Evolutionary conservation across 2,329 filamentous ascomycete species (phyloP).

Genomic region (Aschersonia sp.): DNA sequence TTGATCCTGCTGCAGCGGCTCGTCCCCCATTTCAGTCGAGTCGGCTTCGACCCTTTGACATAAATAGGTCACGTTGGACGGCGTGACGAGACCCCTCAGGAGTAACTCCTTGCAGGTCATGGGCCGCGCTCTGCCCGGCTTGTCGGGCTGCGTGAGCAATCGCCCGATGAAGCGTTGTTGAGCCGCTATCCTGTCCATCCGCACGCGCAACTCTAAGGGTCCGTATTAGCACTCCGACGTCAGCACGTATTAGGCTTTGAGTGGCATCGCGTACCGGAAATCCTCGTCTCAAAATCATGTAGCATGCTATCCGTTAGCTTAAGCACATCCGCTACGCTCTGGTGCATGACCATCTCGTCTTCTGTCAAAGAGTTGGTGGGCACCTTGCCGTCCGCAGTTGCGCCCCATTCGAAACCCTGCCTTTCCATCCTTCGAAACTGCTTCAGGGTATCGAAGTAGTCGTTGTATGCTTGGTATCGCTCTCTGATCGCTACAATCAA

Average conservation of each 20-base stretch:
- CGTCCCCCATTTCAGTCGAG: conserved; percentile 25
- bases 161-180: conserved; percentile 22
- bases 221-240: not conserved
- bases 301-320: conserved; percentile 17
- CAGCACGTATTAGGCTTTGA: too few relatives aligned
- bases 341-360: conserved; percentile 1
- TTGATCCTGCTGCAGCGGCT: conserved; percentile 23
- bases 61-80: conserved; percentile 32
- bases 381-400: not conserved
- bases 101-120: conserved; percentile 30
- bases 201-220: conserved; percentile 13
- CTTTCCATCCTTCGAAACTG: conserved; percentile 22
- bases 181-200: conserved; percentile 16
- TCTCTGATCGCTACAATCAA: conserved; percentile 15
- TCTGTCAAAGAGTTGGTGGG: too few relatives aligned
- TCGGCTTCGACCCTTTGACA: conserved; percentile 28
- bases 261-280: too few relatives aligned
- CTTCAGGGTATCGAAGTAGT: conserved; percentile 21
- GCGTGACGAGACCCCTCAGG: conserved; percentile 36
- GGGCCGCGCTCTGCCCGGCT: conserved; percentile 18
- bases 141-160: conserved; percentile 24
- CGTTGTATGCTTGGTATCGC: conserved; percentile 17
- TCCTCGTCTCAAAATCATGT: conserved; percentile 8
- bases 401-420: conserved; percentile 21
- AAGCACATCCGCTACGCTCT: conserved; percentile 19